Conservation (phyloP, 371 early-diverging fungal species). For the Mucor piriformis region DNA sequence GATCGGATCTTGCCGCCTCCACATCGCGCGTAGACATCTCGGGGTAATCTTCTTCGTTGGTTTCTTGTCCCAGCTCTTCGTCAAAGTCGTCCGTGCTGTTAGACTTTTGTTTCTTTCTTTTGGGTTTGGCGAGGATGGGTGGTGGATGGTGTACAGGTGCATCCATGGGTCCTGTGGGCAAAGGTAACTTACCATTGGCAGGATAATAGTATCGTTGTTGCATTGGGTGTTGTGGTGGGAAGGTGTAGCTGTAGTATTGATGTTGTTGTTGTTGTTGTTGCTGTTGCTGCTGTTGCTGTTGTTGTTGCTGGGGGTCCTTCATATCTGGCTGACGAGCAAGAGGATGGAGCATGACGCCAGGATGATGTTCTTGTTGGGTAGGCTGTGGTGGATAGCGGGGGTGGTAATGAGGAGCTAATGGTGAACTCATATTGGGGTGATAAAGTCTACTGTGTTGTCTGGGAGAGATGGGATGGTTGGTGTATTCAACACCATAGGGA, state of each 20-base stretch:
- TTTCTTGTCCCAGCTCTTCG: constrained; percentile 33
- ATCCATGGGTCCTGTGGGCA: constrained; percentile 3
- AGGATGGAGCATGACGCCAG: constrained; percentile 28
- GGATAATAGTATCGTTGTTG: constrained; percentile 22
- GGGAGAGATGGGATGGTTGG: constrained; percentile 17
- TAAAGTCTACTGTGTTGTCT: constrained; percentile 24
- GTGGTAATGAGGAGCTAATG: constrained; percentile 24
- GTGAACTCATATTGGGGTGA: constrained; percentile 28
- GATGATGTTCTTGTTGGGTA: constrained; percentile 14
- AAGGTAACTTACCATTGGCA: constrained; percentile 19
- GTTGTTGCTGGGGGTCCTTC: constrained; percentile 25
- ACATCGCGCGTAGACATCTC: constrained; percentile 52
- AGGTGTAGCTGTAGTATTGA: constrained; percentile 20
- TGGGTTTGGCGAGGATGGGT: constrained; percentile 20
- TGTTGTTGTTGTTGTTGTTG: constrained; percentile 13
- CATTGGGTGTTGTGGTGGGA: constrained; percentile 21
- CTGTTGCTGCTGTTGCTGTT: constrained; percentile 10
- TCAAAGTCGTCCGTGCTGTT: constrained; percentile 19
- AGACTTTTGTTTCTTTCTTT: constrained; percentile 32
- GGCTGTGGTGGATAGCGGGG: constrained; percentile 14
- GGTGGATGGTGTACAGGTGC: constrained; percentile 10
- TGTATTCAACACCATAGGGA: constrained; percentile 22
- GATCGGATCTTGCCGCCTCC: constrained; percentile 40
- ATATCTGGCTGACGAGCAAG: constrained; percentile 30
- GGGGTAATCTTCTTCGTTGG: constrained; percentile 46